Base-by-base conservation (phyloP, 768 basidiomycete genomes). In the Nidula microcarpa region DNA sequence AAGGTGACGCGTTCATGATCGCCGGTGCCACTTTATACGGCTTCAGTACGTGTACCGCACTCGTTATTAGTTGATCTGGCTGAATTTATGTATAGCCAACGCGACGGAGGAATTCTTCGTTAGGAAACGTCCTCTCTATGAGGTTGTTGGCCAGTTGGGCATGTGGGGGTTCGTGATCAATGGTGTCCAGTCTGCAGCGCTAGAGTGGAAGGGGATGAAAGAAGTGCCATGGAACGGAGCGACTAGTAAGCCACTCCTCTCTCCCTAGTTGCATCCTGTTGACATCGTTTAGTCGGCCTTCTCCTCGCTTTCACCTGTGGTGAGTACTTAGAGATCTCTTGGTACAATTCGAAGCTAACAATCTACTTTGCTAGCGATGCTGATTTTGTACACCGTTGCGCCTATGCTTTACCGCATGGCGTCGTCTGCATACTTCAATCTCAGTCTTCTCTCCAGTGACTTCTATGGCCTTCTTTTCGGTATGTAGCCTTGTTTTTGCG, bases 51-150 rank as follows among this genome's bases (percentile, higher is more conserved):
- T 80, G 11, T 13, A 39, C 18, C 10, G 13, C 23, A 30, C 23
- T 30, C 23, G 23, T 4, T 30, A 30, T 30, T 30, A 30, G 23
- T 9, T n/a, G 9, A 37, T 16, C 33, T 9, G 16, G 18, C 16
- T 36, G 4, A 32, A 3, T 16, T 23, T 34, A n/a, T 13, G 17
- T 33, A 5, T 57, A 92, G 91, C 89, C 18, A 94, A 94, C 58
- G 89, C 91, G 32, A 91, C 89, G 0, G 92, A 94, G 65, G 92
- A 94, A 63, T 89, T 89, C 67, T 82, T 94, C 54, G 92, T 94
- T 33, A 80, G 91, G 54, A 81, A 71, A 59, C 76, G 84, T 10
- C 92, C 92, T 5, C 71, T 94, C 39, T 94, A 91, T 60, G 92
- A 94, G 72, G 84, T 94, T 52, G 84, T 94, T 14, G 92, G 92